Conservation (phyloP, 305 asterid species). For the Withania somnifera region DNA sequence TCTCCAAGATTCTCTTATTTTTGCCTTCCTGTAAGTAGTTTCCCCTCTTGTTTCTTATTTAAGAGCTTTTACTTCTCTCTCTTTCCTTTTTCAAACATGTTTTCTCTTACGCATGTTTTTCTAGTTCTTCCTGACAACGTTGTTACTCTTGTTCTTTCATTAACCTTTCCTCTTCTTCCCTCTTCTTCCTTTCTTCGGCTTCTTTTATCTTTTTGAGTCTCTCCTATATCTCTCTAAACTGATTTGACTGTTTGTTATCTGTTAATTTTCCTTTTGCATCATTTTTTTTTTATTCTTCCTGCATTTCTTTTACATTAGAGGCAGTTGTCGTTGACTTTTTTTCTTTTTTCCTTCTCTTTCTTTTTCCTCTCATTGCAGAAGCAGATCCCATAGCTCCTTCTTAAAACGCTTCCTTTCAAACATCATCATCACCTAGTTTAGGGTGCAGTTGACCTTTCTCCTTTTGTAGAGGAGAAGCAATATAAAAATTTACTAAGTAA, state of each 20-base stretch:
- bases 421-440: slow-evolving; percentile 3
- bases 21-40: slow-evolving; percentile 72
- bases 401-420: slow-evolving; percentile 50
- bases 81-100: slow-evolving; percentile 87
- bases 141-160: slow-evolving; percentile 96
- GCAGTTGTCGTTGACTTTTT: too few species aligned
- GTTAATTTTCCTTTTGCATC: slow-evolving; percentile 35
- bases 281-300: slow-evolving; percentile 36
- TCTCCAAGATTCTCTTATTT: slow-evolving; percentile 92
- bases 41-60: slow-evolving; percentile 89
- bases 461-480: slow-evolving; percentile 32
- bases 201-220: slow-evolving; percentile 59
- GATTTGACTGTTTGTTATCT: slow-evolving; percentile 71
- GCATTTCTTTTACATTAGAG: too few species aligned
- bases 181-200: slow-evolving; percentile 67
- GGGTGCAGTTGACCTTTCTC: slow-evolving; percentile 32
- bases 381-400: slow-evolving; percentile 55
- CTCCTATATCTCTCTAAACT: slow-evolving; percentile 92
- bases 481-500: not conserved
- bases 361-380: slow-evolving; percentile 86
- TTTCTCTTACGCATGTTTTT: slow-evolving; percentile 70
- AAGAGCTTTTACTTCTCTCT: slow-evolving; percentile 70
- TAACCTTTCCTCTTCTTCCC: slow-evolving; percentile 74
- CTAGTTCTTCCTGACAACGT: slow-evolving; percentile 56
- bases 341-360: slow-evolving; percentile 81